Percentiles rank a stretch among this genome's conserved stretches.
Evolutionary conservation across 352 stramenopile species (phyloP).

Genomic region (Globisporangium perplexum): DNA sequence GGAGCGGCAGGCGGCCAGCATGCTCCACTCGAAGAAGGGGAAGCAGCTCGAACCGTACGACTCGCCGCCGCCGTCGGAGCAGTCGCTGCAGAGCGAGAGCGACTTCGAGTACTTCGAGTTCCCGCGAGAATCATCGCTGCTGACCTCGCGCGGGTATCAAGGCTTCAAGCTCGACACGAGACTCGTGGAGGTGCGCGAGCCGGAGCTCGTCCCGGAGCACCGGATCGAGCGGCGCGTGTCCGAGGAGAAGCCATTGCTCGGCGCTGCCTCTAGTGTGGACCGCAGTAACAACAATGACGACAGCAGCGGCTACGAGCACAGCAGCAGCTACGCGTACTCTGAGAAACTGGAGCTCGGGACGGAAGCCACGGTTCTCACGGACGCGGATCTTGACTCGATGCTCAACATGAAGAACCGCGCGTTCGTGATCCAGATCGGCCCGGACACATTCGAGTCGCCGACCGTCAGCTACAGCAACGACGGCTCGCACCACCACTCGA

Average conservation of each 20-base stretch:
- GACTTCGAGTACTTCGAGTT: slow-evolving; percentile 9
- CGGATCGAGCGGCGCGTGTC: not conserved
- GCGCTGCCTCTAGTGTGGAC: not conserved
- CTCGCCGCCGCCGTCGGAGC: slow-evolving; percentile 1
- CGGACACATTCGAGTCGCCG: not conserved
- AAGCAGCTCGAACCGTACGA: not conserved
- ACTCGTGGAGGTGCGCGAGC: not conserved
- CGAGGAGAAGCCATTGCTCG: slow-evolving; percentile 2
- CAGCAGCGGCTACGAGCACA: not conserved
- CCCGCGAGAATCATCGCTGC: slow-evolving; percentile 2
- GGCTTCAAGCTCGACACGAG: slow-evolving; percentile 10
- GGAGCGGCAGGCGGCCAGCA: not conserved
- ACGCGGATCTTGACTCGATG: slow-evolving; percentile 15
- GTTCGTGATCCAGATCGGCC: slow-evolving; percentile 17
- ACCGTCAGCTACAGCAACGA: not conserved
- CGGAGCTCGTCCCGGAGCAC: not conserved
- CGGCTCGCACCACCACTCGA: not conserved
- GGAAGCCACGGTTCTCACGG: slow-evolving; percentile 3
- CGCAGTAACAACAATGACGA: not conserved
- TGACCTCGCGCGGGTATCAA: slow-evolving; percentile 1
- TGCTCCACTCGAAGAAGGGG: not conserved
- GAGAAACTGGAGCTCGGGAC: not conserved
- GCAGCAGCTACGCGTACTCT: not conserved
- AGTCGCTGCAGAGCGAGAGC: slow-evolving; percentile 4
- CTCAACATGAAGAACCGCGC: slow-evolving; percentile 11